Evolutionary conservation across 805 yeast species (phyloP).

Genomic region (Deakozyma indianensis): DNA sequence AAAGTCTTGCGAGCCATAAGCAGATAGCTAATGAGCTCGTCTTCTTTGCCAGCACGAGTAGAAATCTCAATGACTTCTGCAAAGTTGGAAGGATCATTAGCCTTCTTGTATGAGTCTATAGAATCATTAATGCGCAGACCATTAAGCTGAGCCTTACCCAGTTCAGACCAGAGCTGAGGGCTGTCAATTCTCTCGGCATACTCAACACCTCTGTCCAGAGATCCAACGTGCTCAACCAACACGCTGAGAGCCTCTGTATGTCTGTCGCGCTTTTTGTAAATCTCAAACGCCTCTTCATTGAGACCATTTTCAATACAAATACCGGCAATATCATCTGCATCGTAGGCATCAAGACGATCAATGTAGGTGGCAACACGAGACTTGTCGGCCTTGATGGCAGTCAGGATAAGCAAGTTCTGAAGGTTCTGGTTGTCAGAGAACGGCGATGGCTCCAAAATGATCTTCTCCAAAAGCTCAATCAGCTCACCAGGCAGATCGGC

Average conservation of each 20-base stretch:
- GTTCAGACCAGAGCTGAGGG: slow-evolving; percentile 84
- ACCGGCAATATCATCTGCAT: slow-evolving; percentile 87
- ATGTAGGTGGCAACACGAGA: slow-evolving; percentile 70
- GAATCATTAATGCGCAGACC: slow-evolving; percentile 89
- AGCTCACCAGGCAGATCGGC: slow-evolving; percentile 86
- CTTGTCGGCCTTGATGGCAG: slow-evolving; percentile 92
- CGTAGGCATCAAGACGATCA: slow-evolving; percentile 81
- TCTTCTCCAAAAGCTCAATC: slow-evolving; percentile 89
- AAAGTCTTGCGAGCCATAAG: slow-evolving; percentile 82
- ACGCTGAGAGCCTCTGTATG: slow-evolving; percentile 74
- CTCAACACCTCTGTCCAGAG: slow-evolving; percentile 85
- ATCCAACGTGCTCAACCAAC: slow-evolving; percentile 81
- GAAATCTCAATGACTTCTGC: slow-evolving; percentile 88
- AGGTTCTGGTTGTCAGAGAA: slow-evolving; percentile 89
- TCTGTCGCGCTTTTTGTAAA: slow-evolving; percentile 73
- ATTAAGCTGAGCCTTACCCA: slow-evolving; percentile 91
- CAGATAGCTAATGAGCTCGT: slow-evolving; percentile 76
- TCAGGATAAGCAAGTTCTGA: slow-evolving; percentile 82
- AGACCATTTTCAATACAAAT: slow-evolving; percentile 80
- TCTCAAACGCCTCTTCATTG: slow-evolving; percentile 87
- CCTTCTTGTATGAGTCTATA: slow-evolving; percentile 79
- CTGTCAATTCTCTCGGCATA: slow-evolving; percentile 82
- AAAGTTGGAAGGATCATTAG: slow-evolving; percentile 81
- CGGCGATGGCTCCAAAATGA: slow-evolving; percentile 93
- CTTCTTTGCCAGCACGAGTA: slow-evolving; percentile 91